A percentile compares a stretch with the other conserved stretches of the same genome.
Conservation (phyloP, 2,329 filamentous ascomycete species). For the Xylariaceae sp. region DNA sequence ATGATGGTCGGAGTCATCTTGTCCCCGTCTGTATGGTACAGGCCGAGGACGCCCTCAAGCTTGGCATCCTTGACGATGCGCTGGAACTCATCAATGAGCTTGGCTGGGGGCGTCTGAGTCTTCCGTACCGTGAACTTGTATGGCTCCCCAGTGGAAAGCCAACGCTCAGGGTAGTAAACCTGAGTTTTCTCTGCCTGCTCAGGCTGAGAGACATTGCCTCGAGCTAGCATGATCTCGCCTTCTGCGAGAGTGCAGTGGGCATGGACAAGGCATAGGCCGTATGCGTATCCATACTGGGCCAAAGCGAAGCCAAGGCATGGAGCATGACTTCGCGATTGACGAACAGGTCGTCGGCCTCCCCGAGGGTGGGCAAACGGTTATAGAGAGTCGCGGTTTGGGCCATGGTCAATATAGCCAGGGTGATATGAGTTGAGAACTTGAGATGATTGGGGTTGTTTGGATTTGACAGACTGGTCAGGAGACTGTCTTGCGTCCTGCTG, state of each 20-base stretch:
- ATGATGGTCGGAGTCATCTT: background rate
- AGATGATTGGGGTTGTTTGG: too few species aligned
- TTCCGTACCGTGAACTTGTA: background rate
- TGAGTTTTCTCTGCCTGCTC: background rate
- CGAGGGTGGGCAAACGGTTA: background rate
- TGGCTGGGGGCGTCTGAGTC: background rate
- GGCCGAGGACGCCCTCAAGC: background rate
- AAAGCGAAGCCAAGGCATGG: background rate
- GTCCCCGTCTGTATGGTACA: background rate
- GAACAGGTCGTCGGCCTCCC: background rate
- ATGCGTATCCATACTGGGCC: background rate
- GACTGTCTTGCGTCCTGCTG: too few species aligned
- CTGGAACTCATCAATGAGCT: background rate
- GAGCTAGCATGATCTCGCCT: background rate
- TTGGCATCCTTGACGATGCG: background rate
- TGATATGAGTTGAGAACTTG: too few species aligned
- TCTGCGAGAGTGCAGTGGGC: background rate
- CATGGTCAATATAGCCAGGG: background rate
- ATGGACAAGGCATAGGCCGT: background rate
- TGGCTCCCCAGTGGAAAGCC: background rate
- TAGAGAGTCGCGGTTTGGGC: background rate
- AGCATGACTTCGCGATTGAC: background rate
- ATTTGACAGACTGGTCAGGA: too few species aligned
- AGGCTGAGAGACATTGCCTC: background rate
- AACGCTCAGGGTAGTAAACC: background rate